phyloP scores from a whole-genome alignment of 148 eudicot genomes.

The Tetragonia tetragonoides region DNA sequence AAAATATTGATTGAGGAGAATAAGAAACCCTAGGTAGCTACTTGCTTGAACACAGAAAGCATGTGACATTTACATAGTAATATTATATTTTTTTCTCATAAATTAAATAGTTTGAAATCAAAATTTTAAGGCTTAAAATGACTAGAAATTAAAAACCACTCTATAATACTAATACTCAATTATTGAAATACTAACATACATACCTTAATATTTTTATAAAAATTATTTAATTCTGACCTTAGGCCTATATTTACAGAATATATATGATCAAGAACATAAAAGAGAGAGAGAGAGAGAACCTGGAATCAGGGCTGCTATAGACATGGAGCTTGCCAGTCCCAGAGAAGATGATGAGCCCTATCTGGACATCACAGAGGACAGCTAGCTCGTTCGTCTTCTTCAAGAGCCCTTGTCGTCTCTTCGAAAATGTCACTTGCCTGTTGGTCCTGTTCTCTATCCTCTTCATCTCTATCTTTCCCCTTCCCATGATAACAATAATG shows the following conservation, averaged over 20 bases:
- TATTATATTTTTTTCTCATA: no score
- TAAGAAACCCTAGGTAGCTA: constrained; percentile 20
- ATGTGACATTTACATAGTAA: background rate
- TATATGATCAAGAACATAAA: background rate
- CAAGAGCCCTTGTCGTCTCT: constrained; percentile 61
- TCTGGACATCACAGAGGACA: constrained; percentile 79
- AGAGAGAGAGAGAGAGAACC: constrained; percentile 21
- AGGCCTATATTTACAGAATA: background rate
- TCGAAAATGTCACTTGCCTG: constrained; percentile 85
- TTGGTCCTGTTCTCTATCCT: constrained; percentile 76
- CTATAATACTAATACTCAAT: no score
- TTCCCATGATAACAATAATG: constrained; percentile 55
- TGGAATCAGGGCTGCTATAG: constrained; percentile 46
- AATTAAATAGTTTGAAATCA: no score
- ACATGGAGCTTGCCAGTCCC: constrained; percentile 65
- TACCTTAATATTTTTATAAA: background rate
- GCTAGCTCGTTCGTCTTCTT: constrained; percentile 82
- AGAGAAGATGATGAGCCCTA: constrained; percentile 79
- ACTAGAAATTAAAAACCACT: no score
- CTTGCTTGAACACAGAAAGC: constrained; percentile 7
- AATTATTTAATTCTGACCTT: background rate
- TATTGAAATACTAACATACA: no score
- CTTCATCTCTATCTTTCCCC: constrained; percentile 80
- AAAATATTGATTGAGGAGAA: background rate
- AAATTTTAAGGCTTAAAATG: no score